Evolutionary conservation across 257 asterid genomes (phyloP).

Genomic region (Capsicum chinense): DNA sequence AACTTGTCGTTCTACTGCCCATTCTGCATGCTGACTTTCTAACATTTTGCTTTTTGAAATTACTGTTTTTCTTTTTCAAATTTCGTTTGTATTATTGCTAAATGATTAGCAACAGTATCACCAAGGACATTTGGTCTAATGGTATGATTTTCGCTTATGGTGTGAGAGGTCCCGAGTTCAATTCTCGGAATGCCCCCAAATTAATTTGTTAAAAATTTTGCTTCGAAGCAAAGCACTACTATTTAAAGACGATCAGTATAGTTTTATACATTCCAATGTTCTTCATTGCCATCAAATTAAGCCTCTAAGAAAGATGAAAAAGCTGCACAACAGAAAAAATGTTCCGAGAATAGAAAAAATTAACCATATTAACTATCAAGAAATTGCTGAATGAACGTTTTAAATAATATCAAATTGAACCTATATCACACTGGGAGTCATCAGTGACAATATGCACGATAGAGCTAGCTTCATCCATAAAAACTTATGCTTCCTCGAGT

Average conservation of each 20-base stretch:
- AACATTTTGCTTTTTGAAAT: no score
- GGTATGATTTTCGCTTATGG: slow-evolving; percentile 90
- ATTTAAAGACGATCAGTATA: not conserved
- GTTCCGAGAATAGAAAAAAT: not conserved
- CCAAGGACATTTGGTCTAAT: slow-evolving; percentile 78
- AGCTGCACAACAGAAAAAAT: not conserved
- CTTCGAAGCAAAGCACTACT: not conserved
- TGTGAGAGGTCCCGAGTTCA: slow-evolving; percentile 96
- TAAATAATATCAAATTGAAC: not conserved
- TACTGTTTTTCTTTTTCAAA: no score
- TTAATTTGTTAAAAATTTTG: not conserved
- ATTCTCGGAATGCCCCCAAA: slow-evolving; percentile 82
- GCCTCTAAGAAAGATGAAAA: not conserved
- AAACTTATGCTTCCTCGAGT: not conserved
- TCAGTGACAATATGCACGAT: not conserved
- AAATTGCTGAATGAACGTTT: not conserved
- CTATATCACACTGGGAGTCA: not conserved
- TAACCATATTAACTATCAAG: not conserved
- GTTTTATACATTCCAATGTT: not conserved
- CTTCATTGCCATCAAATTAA: not conserved
- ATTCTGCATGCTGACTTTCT: no score
- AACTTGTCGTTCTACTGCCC: no score
- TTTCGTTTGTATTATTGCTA: no score
- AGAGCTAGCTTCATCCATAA: not conserved
- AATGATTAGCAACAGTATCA: no score